Percentiles rank a stretch among this genome's conserved stretches.
Evolutionary conservation across 192 early-diverging fungal species (phyloP).

Genomic region (Rhizophlyctis rosea): DNA sequence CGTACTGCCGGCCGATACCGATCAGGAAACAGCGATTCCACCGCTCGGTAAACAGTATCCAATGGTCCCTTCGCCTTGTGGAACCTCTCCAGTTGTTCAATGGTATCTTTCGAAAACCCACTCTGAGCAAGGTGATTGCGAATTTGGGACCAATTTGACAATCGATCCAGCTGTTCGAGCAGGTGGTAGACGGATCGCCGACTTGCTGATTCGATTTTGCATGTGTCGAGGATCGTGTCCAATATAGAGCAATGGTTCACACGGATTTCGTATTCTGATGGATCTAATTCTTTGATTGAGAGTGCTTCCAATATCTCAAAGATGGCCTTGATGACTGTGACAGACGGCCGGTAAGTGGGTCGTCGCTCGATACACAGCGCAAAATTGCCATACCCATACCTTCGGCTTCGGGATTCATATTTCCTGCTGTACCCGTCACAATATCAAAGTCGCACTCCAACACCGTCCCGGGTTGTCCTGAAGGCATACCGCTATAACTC

Average conservation of each 20-base stretch:
- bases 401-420: constrained; percentile 84
- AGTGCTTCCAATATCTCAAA: constrained; percentile 38
- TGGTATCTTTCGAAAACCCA: constrained; percentile 19
- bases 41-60: constrained; percentile 1
- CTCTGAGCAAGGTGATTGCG: constrained; percentile 51
- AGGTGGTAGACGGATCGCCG: constrained; percentile 53
- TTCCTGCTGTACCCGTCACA: constrained; percentile 57
- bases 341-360: too few species aligned
- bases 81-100: constrained; percentile 28
- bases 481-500: too few species aligned
- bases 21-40: constrained; percentile 21
- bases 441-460: constrained; percentile 91
- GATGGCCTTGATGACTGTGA: constrained; percentile 67
- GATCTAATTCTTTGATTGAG: constrained; percentile 30
- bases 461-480: constrained; percentile 69
- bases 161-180: constrained; percentile 60
- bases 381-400: constrained; percentile 17
- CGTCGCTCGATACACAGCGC: too few species aligned
- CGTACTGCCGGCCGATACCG: constrained; percentile 5
- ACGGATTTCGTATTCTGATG: constrained; percentile 15
- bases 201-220: constrained; percentile 54
- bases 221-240: constrained; percentile 70
- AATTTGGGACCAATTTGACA: constrained; percentile 50
- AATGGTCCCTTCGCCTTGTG: constrained; percentile 21
- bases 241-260: constrained; percentile 75